These are phyloP conservation scores for Sporisorium iseilematis-ciliati DNA, from an alignment of 1,284 basidiomycete genomes.

Conservation along the genomic window DNA sequence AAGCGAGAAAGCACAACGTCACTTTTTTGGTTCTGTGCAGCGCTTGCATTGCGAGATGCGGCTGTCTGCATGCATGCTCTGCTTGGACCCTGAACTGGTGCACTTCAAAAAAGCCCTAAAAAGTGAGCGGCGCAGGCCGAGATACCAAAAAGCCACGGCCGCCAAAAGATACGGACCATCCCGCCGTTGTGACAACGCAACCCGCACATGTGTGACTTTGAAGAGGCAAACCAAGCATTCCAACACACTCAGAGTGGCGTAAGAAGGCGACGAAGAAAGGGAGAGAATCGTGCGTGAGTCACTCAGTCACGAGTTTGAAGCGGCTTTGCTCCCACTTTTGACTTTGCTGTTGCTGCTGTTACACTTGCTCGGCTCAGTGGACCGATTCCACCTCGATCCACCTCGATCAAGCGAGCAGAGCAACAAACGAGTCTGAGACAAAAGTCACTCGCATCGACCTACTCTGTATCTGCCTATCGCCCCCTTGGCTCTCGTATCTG, in stretches of 20 bases:
- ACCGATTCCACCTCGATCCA: no score
- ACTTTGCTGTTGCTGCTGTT: no score
- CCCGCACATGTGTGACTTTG: background rate
- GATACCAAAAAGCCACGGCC: background rate
- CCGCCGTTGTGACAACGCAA: background rate
- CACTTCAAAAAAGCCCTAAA: background rate
- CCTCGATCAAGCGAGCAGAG: no score
- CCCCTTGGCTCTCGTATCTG: constrained; percentile 1
- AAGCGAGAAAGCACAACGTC: constrained; percentile 6
- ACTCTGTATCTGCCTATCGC: background rate
- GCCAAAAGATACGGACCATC: constrained; percentile 1
- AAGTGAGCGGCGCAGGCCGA: background rate
- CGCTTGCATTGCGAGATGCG: background rate
- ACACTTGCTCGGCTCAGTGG: no score
- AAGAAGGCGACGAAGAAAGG: background rate
- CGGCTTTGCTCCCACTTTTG: no score
- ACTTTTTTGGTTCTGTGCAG: background rate
- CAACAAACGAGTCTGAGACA: no score
- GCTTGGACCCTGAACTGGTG: constrained; percentile 5
- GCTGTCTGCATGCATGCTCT: constrained; percentile 2
- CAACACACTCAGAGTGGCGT: background rate
- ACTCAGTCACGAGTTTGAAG: no score
- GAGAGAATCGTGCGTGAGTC: no score
- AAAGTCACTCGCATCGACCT: background rate
- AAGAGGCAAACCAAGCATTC: no score